phyloP scores from a whole-genome alignment of 148 eudicot species.

The Diospyros lotus region DNA sequence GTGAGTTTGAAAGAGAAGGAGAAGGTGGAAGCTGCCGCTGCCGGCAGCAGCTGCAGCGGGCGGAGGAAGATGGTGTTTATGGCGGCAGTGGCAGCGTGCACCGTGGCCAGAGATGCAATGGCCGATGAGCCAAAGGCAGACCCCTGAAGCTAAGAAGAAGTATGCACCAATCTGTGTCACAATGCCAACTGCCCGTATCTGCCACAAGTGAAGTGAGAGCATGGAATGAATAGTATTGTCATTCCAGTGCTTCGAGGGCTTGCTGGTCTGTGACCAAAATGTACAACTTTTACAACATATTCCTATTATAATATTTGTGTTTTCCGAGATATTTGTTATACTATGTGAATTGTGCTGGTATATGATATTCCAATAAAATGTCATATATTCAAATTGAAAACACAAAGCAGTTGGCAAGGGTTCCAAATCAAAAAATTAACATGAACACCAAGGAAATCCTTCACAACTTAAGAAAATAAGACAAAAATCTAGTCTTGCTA shows the following conservation, averaged over 20 bases:
- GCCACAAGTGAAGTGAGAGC: conserved; percentile 39
- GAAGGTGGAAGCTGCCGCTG: conserved; percentile 1
- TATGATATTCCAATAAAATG: too few relatives aligned
- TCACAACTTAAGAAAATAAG: too few relatives aligned
- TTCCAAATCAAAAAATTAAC: too few relatives aligned
- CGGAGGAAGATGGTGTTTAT: conserved; percentile 71
- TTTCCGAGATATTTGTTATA: too few relatives aligned
- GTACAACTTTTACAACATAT: too few relatives aligned
- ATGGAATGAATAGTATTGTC: neutral
- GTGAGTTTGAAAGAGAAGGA: conserved; percentile 11
- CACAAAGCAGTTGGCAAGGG: too few relatives aligned
- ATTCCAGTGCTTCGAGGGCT: neutral
- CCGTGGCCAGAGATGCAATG: conserved; percentile 43
- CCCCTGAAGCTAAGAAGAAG: conserved; percentile 78
- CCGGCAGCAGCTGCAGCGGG: conserved; percentile 18
- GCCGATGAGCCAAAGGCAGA: conserved; percentile 63
- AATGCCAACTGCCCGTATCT: conserved; percentile 72
- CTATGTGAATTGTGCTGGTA: too few relatives aligned
- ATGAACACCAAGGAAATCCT: too few relatives aligned
- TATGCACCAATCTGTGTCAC: conserved; percentile 62
- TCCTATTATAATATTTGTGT: too few relatives aligned
- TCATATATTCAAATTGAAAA: too few relatives aligned
- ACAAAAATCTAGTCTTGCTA: too few relatives aligned
- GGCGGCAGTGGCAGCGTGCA: conserved; percentile 48
- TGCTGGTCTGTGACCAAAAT: neutral